Evolutionary conservation across 768 basidiomycete species (phyloP).

Genomic region (Lactifluus pinguis): DNA sequence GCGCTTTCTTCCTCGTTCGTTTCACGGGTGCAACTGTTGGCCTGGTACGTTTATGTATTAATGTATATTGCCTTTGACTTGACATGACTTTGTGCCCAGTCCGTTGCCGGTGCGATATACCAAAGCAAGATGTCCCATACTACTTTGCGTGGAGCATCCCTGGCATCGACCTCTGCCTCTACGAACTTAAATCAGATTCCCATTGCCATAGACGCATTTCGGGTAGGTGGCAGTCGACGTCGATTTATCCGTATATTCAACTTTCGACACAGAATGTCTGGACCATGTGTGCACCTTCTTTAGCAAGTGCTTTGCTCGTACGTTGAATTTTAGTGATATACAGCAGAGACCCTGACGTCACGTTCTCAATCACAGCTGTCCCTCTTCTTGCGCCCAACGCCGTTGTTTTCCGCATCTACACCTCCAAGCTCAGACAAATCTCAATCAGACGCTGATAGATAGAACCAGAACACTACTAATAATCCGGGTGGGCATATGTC

Average conservation of each 20-base stretch:
- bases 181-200: background rate
- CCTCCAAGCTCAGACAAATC: background rate
- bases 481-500: background rate
- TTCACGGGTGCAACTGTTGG: conserved; percentile 83
- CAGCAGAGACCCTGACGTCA: conserved; percentile 3
- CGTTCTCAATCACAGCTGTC: conserved; percentile 9
- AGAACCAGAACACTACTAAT: background rate
- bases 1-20: conserved; percentile 80
- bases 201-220: conserved; percentile 10
- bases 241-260: background rate
- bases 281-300: conserved; percentile 17
- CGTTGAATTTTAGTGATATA: background rate
- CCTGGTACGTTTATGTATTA: conserved; percentile 40
- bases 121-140: conserved; percentile 9
- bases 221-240: conserved; percentile 4
- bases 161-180: background rate
- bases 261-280: conserved; percentile 15
- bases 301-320: conserved; percentile 18
- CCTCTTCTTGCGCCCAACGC: conserved; percentile 12
- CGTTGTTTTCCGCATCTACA: background rate
- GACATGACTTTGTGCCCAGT: conserved; percentile 32
- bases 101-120: conserved; percentile 69
- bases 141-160: background rate
- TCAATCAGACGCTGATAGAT: background rate
- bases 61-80: conserved; percentile 1